These are phyloP conservation scores for Lolium perenne DNA, from an alignment of 176 grass and related monocot genomes.

Conservation along the genomic window DNA sequence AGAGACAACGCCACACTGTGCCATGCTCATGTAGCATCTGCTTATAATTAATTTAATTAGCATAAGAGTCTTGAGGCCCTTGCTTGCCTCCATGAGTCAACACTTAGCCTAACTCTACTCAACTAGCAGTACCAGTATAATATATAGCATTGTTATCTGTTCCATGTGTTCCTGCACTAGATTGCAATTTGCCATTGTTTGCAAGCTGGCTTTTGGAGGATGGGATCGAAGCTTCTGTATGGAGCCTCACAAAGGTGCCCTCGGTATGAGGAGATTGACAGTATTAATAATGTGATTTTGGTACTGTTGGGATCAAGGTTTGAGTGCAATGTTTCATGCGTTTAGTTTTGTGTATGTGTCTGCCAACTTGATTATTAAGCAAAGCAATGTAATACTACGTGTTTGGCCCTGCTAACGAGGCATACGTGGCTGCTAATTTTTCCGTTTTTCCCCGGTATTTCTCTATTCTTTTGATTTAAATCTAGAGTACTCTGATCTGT, in stretches of 20 bases:
- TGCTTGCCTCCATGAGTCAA: conserved; percentile 29
- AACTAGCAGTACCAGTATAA: too few species aligned
- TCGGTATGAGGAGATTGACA: conserved; percentile 37
- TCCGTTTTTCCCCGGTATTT: too few species aligned
- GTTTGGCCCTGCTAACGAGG: not conserved
- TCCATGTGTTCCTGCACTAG: conserved; percentile 26
- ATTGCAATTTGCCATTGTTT: conserved; percentile 33
- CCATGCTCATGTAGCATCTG: not conserved
- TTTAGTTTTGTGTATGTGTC: conserved; percentile 4
- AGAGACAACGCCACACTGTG: not conserved
- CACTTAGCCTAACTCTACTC: not conserved
- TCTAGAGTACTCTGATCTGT: too few species aligned
- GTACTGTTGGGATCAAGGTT: conserved; percentile 24
- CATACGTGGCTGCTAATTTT: not conserved
- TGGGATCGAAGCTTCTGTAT: not conserved
- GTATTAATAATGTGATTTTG: not conserved
- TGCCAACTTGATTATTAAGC: not conserved
- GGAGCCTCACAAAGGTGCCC: conserved; percentile 48
- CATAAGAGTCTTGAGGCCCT: conserved; percentile 10
- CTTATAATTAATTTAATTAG: not conserved
- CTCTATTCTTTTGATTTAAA: too few species aligned
- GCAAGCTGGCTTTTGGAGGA: conserved; percentile 29
- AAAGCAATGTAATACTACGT: not conserved
- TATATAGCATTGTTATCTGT: not conserved
- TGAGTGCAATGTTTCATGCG: not conserved